A percentile compares a stretch with the other conserved stretches of the same genome.
Conservation (phyloP, 148 eudicot genomes). For the Rhododendron ovatum region DNA sequence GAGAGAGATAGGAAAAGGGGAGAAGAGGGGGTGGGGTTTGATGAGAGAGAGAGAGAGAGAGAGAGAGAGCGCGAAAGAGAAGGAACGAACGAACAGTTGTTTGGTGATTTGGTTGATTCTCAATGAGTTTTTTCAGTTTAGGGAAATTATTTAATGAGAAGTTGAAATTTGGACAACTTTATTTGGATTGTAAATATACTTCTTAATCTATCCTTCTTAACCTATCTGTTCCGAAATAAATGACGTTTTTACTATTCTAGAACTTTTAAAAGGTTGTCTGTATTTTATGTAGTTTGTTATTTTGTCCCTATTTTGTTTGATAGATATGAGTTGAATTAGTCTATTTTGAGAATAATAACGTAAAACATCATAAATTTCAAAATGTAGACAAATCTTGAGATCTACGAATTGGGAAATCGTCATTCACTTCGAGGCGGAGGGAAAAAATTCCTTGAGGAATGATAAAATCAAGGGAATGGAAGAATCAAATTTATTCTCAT, state of each 20-base stretch:
- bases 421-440: not conserved
- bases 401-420: not conserved
- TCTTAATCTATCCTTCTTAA: no score
- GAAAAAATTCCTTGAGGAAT: no score
- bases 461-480: not conserved
- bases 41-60: not conserved
- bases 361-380: no score
- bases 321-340: no score
- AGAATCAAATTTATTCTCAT: not conserved
- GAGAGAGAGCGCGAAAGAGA: not conserved
- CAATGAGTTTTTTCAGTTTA: not conserved
- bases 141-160: not conserved
- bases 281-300: no score
- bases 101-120: slow-evolving; percentile 1
- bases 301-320: no score
- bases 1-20: not conserved
- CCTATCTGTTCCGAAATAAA: no score
- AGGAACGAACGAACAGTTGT: slow-evolving; percentile 37
- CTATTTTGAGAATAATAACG: no score
- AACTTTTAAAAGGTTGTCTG: no score
- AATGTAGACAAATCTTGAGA: not conserved
- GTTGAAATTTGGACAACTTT: not conserved
- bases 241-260: no score
- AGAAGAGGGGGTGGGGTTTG: not conserved
- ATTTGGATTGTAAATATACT: not conserved